Evolutionary conservation across 2,329 filamentous ascomycete species (phyloP).

Genomic region (Claviceps pazoutovae): DNA sequence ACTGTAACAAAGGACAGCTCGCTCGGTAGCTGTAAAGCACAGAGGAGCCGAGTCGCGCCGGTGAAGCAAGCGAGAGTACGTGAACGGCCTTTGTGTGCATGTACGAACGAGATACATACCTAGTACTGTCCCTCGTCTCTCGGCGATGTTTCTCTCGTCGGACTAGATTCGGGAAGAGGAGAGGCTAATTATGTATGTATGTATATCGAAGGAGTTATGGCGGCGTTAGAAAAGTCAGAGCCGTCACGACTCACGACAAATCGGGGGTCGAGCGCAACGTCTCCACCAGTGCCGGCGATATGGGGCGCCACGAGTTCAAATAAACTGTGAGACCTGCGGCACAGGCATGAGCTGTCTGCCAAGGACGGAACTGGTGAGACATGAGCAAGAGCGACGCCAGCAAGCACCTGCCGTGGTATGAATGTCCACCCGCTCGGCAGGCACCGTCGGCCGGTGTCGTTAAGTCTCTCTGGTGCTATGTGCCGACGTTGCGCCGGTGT

Average conservation of each 20-base stretch:
- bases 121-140: neutral
- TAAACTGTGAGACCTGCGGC: slow-evolving; percentile 1
- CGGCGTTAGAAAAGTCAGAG: too few species aligned
- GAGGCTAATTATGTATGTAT: neutral
- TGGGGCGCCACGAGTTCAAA: slow-evolving; percentile 3
- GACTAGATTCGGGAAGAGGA: neutral
- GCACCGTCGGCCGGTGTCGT: too few species aligned
- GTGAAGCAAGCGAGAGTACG: neutral
- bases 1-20: neutral
- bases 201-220: too few species aligned
- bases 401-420: neutral
- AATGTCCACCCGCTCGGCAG: too few species aligned
- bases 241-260: too few species aligned
- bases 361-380: neutral
- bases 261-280: neutral
- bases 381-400: neutral
- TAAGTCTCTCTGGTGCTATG: too few species aligned
- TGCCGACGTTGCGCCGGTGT: too few species aligned
- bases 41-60: neutral
- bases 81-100: neutral
- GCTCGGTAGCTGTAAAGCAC: neutral
- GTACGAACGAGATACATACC: neutral
- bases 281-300: slow-evolving; percentile 3
- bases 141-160: neutral
- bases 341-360: neutral